Evolutionary conservation across 345 rosid genomes (phyloP).

Genomic region (Erucastrum elatum): DNA sequence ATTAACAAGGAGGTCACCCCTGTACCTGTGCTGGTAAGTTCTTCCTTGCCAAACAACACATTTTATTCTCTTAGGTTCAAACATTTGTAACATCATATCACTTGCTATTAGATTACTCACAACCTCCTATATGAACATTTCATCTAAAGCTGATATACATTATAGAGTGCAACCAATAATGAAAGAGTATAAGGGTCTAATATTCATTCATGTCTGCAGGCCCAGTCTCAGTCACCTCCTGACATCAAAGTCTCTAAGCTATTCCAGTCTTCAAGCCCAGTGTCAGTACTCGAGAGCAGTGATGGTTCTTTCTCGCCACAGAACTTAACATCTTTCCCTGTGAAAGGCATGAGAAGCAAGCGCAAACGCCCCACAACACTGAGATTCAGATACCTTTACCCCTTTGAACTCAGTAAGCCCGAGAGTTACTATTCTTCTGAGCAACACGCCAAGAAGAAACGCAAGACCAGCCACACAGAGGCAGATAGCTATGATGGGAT

Average conservation of each 20-base stretch:
- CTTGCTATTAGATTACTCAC: no score
- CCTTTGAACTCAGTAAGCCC: constrained; percentile 34
- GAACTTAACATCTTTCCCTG: constrained; percentile 44
- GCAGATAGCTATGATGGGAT: constrained; percentile 16
- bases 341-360: constrained; percentile 85
- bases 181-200: not conserved
- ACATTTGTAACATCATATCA: not conserved
- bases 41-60: not conserved
- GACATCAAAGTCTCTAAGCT: constrained; percentile 46
- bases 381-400: constrained; percentile 27
- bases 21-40: constrained; percentile 46
- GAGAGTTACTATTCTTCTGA: constrained; percentile 32
- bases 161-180: not conserved
- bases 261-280: constrained; percentile 67
- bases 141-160: no score
- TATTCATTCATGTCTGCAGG: constrained; percentile 40
- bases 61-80: not conserved
- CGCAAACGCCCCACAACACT: constrained; percentile 48
- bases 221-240: constrained; percentile 26
- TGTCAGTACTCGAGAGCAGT: constrained; percentile 81
- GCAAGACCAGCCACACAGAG: constrained; percentile 37
- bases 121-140: no score
- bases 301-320: constrained; percentile 54
- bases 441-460: constrained; percentile 50
- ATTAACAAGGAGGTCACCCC: constrained; percentile 18